phyloP scores from a whole-genome alignment of 305 asterid genomes.

The Andrographis paniculata region DNA sequence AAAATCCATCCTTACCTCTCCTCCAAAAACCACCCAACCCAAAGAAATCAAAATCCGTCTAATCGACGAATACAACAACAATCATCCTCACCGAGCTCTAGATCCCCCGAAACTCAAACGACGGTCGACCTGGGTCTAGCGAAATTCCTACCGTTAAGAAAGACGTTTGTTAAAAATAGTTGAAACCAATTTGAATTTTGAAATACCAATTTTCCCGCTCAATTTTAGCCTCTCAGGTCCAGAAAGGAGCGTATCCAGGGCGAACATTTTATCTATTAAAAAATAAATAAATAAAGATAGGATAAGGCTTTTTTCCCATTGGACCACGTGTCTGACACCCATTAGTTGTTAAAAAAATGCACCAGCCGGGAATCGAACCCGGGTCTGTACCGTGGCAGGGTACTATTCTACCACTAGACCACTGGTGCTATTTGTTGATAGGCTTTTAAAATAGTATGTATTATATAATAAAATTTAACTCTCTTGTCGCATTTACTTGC shows the following conservation, averaged over 20 bases:
- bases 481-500: too few relatives aligned
- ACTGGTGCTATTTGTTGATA: conserved; percentile 46
- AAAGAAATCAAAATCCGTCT: neutral
- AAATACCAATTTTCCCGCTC: conserved; percentile 29
- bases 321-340: neutral
- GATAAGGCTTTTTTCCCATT: conserved; percentile 7
- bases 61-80: neutral
- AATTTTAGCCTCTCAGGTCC: conserved; percentile 1
- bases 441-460: too few relatives aligned
- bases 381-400: conserved; percentile 67
- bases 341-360: conserved; percentile 21
- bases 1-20: conserved; percentile 40
- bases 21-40: neutral
- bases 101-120: neutral
- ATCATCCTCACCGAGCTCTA: neutral
- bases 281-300: neutral
- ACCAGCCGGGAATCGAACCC: conserved; percentile 68
- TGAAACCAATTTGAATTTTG: conserved; percentile 31
- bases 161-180: conserved; percentile 6
- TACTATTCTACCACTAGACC: conserved; percentile 59
- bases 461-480: too few relatives aligned
- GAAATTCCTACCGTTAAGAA: conserved; percentile 5
- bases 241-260: conserved; percentile 3
- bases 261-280: neutral
- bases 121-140: neutral